These are phyloP conservation scores for Wallemia mellicola DNA, from an alignment of 1,284 basidiomycete genomes.

Conservation along the genomic window DNA sequence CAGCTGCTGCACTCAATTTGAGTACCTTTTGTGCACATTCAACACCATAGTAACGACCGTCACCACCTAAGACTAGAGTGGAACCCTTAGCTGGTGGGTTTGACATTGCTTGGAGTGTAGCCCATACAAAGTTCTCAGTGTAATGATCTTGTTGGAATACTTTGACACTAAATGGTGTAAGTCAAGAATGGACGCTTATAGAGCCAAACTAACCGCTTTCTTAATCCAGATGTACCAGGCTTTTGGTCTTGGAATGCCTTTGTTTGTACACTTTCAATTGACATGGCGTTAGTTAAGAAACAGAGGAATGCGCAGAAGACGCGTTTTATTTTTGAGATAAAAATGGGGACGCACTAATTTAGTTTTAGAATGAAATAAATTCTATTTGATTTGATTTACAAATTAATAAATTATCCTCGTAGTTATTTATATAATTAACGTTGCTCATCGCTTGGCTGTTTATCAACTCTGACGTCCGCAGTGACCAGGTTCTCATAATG, in stretches of 20 bases:
- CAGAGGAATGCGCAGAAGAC: background rate
- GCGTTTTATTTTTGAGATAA: no score
- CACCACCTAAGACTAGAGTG: constrained; percentile 84
- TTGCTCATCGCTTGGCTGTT: background rate
- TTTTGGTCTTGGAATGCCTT: constrained; percentile 69
- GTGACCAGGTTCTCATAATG: background rate
- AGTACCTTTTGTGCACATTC: constrained; percentile 39
- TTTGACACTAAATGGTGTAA: constrained; percentile 33
- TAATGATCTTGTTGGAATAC: constrained; percentile 66
- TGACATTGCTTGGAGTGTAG: constrained; percentile 71
- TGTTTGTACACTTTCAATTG: constrained; percentile 16
- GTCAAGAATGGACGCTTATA: background rate
- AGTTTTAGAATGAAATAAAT: background rate
- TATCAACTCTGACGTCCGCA: background rate
- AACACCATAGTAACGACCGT: constrained; percentile 78
- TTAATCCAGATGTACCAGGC: constrained; percentile 73
- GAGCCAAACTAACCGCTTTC: constrained; percentile 37
- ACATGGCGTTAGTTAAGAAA: background rate
- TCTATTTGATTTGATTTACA: background rate
- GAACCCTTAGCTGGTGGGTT: constrained; percentile 31
- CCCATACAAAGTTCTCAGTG: constrained; percentile 93
- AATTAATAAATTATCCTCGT: background rate
- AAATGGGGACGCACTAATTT: no score
- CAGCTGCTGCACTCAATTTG: constrained; percentile 68
- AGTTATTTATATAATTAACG: background rate